A percentile compares a stretch with the other conserved stretches of the same genome.
Evolutionary conservation across 2,329 filamentous ascomycete genomes (phyloP).

Genomic region (Aspergillus arachidicola): DNA sequence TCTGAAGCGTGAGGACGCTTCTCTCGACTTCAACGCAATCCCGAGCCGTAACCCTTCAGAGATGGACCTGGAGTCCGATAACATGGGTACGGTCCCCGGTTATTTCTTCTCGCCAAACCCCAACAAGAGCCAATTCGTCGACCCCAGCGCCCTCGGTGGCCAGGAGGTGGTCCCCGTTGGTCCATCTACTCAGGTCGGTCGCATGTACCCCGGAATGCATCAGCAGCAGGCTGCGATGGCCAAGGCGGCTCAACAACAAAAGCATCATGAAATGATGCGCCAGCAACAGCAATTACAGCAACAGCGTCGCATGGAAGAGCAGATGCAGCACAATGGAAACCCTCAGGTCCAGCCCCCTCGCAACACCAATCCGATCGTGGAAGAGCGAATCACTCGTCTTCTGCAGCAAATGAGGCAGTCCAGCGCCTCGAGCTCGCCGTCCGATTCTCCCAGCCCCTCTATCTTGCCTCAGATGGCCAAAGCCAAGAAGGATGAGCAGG

Average conservation of each 20-base stretch:
- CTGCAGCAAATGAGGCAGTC: conserved; percentile 86
- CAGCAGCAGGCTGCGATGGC: conserved; percentile 80
- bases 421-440: conserved; percentile 58
- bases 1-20: conserved; percentile 38
- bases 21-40: conserved; percentile 71
- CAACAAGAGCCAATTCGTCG: conserved; percentile 61
- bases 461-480: conserved; percentile 68
- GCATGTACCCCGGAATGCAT: conserved; percentile 92
- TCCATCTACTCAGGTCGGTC: conserved; percentile 62
- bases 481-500: conserved; percentile 89
- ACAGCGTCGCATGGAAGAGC: conserved; percentile 31
- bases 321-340: conserved; percentile 27
- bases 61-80: conserved; percentile 71
- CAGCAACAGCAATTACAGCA: conserved; percentile 52
- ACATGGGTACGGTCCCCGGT: conserved; percentile 58
- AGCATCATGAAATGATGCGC: conserved; percentile 61
- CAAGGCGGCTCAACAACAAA: conserved; percentile 70
- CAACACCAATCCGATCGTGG: conserved; percentile 68
- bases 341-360: conserved; percentile 38
- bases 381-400: conserved; percentile 92
- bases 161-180: conserved; percentile 60
- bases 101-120: conserved; percentile 64
- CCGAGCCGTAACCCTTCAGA: conserved; percentile 59
- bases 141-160: conserved; percentile 71
- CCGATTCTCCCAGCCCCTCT: conserved; percentile 45